Base-by-base conservation (phyloP, 768 basidiomycete genomes). In the Scleroderma bovista region DNA sequence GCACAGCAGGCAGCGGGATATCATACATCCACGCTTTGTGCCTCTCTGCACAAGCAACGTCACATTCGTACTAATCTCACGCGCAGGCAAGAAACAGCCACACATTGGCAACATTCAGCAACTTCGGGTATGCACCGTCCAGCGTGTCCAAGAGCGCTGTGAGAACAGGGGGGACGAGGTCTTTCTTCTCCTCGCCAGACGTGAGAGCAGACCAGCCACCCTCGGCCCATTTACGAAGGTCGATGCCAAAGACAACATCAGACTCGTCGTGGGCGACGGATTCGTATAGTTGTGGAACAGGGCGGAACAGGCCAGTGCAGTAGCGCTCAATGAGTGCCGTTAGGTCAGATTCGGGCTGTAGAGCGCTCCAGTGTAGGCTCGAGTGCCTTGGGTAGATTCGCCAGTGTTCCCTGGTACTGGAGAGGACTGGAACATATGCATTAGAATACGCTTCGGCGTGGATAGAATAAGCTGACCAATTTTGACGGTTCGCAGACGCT, bases 21-120 rank as follows among this genome's bases (percentile, higher is more conserved):
- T 97, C 92, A 67, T 96, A 97, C 47, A 97, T 89, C 94, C 94
- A 97, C 3, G 85, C 72, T 70, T 86, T 92, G 51, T 93, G 83
- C 62, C 82, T 86, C 64, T 94, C 93, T 84, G 61, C 5, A 32
- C 12, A 19, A 8, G 3, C 16, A 47, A 19, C n/a, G 44, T 48
- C 34, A 16, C 12, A 36, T 59, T 55, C 42, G 43, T n/a, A n/a
- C 7, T 10, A 16, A 32, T 24, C 22, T 7, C 3, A 38, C 6
- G n/a, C 6, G 22, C 12, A 17, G 38, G 8, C 41, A 31, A 16
- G 34, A 29, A 20, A 23, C 36, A 24, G 44, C 11, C 17, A 67
- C 80, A 61, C 50, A 88, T 87, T 84, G 23, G 69, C 69, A 56
- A 94, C 87, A 46, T 71, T 73, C 0, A 81, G 70, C 0, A 88